Percentiles rank a stretch among this genome's conserved stretches.
Conservation (phyloP, 176 grass and related monocot species). For the Melocanna baccifera region DNA sequence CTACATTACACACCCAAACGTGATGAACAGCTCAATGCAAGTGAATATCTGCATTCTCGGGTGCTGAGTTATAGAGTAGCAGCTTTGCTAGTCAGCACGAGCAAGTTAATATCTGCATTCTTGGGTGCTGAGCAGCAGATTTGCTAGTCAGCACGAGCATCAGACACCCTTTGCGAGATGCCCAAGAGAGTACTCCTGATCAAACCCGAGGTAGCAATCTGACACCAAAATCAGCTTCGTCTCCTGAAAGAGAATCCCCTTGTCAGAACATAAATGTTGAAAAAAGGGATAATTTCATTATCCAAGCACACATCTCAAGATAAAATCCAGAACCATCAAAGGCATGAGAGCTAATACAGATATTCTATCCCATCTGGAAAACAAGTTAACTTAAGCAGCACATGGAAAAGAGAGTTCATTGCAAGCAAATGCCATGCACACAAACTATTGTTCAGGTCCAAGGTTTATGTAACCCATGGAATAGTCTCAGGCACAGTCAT, state of each 20-base stretch:
- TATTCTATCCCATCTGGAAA: background rate
- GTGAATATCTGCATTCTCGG: background rate
- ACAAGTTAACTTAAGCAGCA: background rate
- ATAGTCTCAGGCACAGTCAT: background rate
- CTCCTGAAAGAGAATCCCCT: constrained; percentile 54
- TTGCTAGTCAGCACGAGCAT: background rate
- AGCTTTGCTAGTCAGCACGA: background rate
- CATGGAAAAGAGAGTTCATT: background rate
- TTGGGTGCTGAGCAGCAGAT: background rate
- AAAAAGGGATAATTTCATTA: background rate
- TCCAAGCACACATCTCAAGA: background rate
- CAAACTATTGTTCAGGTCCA: background rate
- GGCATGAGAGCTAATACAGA: background rate
- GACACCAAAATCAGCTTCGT: constrained; percentile 78
- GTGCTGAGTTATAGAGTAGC: background rate
- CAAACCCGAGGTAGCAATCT: constrained; percentile 90
- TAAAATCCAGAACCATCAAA: background rate
- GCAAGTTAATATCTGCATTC: background rate
- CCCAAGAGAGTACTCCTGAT: constrained; percentile 60
- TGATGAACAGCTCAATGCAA: background rate
- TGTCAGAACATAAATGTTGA: constrained; percentile 25
- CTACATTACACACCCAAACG: background rate
- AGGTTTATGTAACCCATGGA: background rate
- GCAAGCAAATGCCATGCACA: background rate
- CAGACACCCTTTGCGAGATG: constrained; percentile 37